Evolutionary conservation across 2,329 filamentous ascomycete genomes (phyloP), one percentile per base, ranked within the genome.

Genomic region (Alternaria triticimaculans): DNA sequence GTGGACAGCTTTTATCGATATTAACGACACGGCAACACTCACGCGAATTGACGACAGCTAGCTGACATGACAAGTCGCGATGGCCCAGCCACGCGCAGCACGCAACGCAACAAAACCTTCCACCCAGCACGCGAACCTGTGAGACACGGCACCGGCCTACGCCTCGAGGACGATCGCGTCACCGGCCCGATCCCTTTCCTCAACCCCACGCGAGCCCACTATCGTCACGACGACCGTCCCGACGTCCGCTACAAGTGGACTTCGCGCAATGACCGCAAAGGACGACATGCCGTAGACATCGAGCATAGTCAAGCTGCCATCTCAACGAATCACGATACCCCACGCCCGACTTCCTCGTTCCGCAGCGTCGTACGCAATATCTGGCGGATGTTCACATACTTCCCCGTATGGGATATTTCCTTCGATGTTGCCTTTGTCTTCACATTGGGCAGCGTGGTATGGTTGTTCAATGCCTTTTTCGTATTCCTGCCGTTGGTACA

Each of bases 401-500:
- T 79, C 57, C 87, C 87, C 0, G 76, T 86, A 54, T 88, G 85
- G 85, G 86, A 89, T 64, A 78, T 89, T 11, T 87, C 85, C 1
- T 88, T 84, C 67, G 80, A 86, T 6, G 84, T 88, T 8, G 86
- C 86, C 3, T 73, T 80, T 6, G 77, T 84, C 8, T 89, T 88
- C 76, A 87, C 86, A 0, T 62, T 84, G 5, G 87, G 87, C 26
- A 80, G 77, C 54, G 68, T 81, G 2, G 62, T 82, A n/a, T 82
- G 81, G 81, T 75, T 81, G 9, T 68, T 81, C 45, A 91, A 91
- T 72, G 84, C 85, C 1, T 90, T 89, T 75, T 91, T 91, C 72
- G 84, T 85, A 6, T 90, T 85, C 82, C 80, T 91, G 2, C 90
- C 90, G 0, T 77, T 89, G 2, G 81, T 82, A 23, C 76, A 79